Base-by-base conservation (phyloP, 768 basidiomycete genomes). In the Tricholoma sp. region DNA sequence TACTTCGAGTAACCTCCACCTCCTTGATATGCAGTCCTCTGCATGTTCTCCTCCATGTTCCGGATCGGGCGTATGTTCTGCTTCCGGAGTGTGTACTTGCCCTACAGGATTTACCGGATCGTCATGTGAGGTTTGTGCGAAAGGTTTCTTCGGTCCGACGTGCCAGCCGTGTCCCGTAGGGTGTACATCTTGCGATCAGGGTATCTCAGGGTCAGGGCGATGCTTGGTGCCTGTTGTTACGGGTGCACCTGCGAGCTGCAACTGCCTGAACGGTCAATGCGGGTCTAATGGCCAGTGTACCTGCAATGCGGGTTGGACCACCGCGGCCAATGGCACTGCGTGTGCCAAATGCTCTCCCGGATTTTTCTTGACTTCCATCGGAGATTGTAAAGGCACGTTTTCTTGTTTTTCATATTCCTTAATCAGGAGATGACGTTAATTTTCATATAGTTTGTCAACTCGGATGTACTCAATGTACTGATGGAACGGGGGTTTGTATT, bases 231-330 rank as follows among this genome's bases (percentile, higher is more conserved):
- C 80, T 3, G 64, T 70, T 29, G 72, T 82, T 29, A 65, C 70
- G 34, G 82, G 85, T 60, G 72, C 77, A 2, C 81, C 88, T 2
- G 78, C 81, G 34, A 79, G 78, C 1, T 96, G 93, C 70, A 88
- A 91, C 64, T 96, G 93, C 65, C 59, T 86, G 50, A 94, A 94
- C 63, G 93, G 93, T 2, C 69, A 82, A 45, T 96, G 93, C 68
- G 79, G 79, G 1, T 60, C 79, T 0, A 79, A 80, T 55, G 85
- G 88, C 0, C 81, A 86, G 58, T 94, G 93, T 64, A 69, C 79
- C 4, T 95, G 93, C 66, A 85, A 86, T 61, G 66, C 83, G 0
- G 93, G 93, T 0, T 95, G 88, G 87, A 82, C 81, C 1, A 80
- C 81, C 0, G 84, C 78, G 1, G 72, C 73, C 48, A 86, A 90